Conservation (phyloP, 441 rosid species). For the California macrophylla region DNA sequence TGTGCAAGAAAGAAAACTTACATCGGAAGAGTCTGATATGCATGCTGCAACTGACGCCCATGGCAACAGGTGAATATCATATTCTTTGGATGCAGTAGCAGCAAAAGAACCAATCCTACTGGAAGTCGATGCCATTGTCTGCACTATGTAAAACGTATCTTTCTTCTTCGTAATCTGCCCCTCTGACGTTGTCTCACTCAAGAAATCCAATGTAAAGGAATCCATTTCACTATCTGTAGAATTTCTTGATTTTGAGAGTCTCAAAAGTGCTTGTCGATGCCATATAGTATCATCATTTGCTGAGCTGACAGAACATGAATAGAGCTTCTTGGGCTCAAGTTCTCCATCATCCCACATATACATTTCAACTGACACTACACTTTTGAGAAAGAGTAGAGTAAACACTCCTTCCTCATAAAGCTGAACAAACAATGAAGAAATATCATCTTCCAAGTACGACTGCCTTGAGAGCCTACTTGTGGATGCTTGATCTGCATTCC, state of each 20-base stretch:
- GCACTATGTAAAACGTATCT: constrained; percentile 69
- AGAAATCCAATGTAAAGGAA: constrained; percentile 60
- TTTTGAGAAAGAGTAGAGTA: constrained; percentile 74
- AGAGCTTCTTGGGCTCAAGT: constrained; percentile 58
- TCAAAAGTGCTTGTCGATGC: constrained; percentile 79
- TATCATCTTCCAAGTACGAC: constrained; percentile 54
- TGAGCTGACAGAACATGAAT: constrained; percentile 45
- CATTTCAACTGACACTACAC: constrained; percentile 67
- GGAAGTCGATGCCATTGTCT: constrained; percentile 74
- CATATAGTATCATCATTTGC: constrained; percentile 41
- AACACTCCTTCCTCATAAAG: constrained; percentile 76
- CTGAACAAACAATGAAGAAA: constrained; percentile 64
- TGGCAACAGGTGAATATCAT: constrained; percentile 85
- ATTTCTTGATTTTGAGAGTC: constrained; percentile 50
- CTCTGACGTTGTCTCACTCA: constrained; percentile 53
- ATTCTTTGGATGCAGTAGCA: constrained; percentile 76
- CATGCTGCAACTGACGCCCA: constrained; percentile 99
- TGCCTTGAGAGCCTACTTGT: constrained; percentile 87
- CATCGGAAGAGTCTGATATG: constrained; percentile 57
- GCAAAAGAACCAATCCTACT: constrained; percentile 78
- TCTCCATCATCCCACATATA: constrained; percentile 72
- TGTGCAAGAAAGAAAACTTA: constrained; percentile 23
- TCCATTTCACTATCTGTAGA: constrained; percentile 45
- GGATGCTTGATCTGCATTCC: constrained; percentile 68
- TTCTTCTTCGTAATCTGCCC: constrained; percentile 41